These are phyloP conservation scores for Kluyveromyces dobzhanskii DNA, from an alignment of 805 yeast genomes.

Conservation along the genomic window DNA sequence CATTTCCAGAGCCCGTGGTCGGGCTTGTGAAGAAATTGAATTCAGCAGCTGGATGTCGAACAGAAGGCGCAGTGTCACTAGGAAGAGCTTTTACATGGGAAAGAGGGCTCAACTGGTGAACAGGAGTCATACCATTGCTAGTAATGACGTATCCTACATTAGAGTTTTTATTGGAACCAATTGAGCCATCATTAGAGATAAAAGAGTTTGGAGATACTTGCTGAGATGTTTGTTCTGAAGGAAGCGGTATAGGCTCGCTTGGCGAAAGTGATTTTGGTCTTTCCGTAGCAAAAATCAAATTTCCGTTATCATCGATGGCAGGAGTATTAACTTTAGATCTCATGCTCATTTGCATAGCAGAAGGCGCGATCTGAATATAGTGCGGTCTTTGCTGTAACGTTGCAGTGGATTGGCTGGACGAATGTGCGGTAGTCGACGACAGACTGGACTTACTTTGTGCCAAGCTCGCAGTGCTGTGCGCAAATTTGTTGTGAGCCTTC, in stretches of 20 bases:
- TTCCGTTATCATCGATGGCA: slow-evolving; percentile 32
- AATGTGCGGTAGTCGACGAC: slow-evolving; percentile 1
- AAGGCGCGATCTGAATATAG: slow-evolving; percentile 17
- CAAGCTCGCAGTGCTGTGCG: slow-evolving; percentile 6
- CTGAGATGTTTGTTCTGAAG: slow-evolving; percentile 6
- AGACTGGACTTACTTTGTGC: slow-evolving; percentile 3
- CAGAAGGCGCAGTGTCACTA: too few species aligned
- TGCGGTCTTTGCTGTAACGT: slow-evolving; percentile 14
- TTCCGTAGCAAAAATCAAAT: slow-evolving; percentile 27
- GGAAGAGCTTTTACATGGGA: neutral
- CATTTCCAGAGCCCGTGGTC: slow-evolving; percentile 1
- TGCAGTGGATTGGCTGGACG: neutral
- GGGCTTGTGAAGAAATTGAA: slow-evolving; percentile 6
- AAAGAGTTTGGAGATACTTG: slow-evolving; percentile 4
- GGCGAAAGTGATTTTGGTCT: slow-evolving; percentile 7
- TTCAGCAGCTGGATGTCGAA: neutral
- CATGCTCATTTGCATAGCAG: slow-evolving; percentile 4
- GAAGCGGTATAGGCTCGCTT: slow-evolving; percentile 5
- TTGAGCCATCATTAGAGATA: slow-evolving; percentile 2
- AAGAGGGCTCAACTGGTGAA: neutral
- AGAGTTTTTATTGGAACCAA: neutral
- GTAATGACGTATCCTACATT: slow-evolving; percentile 12
- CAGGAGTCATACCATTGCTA: slow-evolving; percentile 17
- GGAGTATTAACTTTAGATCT: slow-evolving; percentile 27
- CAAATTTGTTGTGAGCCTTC: slow-evolving; percentile 13